Evolutionary conservation across 768 basidiomycete genomes (phyloP).

Genomic region (Lactarius quietus): DNA sequence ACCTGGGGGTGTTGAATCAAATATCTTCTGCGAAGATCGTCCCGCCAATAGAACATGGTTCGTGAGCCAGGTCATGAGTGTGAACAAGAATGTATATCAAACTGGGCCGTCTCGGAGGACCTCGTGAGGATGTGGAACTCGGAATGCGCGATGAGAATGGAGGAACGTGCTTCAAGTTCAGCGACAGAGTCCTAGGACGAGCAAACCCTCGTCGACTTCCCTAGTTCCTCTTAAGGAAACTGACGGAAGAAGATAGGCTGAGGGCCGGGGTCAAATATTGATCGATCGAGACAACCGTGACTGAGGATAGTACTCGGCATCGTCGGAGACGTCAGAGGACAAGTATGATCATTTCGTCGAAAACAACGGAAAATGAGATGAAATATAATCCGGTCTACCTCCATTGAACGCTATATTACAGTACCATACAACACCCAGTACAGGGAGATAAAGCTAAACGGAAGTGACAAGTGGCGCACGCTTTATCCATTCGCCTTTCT

Average conservation of each 20-base stretch:
- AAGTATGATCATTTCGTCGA: too few relatives aligned
- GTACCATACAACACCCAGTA: not conserved
- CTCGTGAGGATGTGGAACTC: not conserved
- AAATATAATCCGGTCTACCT: too few relatives aligned
- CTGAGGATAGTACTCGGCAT: too few relatives aligned
- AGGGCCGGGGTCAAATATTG: not conserved
- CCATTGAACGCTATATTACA: too few relatives aligned
- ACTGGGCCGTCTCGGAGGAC: not conserved
- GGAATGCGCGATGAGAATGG: not conserved
- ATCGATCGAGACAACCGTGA: too few relatives aligned
- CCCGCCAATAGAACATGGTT: not conserved
- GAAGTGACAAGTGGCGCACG: slow-evolving; percentile 40
- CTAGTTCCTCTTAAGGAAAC: not conserved
- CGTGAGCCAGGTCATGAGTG: too few relatives aligned
- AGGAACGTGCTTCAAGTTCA: not conserved
- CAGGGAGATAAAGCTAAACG: slow-evolving; percentile 23
- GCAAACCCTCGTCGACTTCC: not conserved
- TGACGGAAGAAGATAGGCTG: not conserved
- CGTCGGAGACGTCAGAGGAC: too few relatives aligned
- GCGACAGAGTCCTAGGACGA: not conserved
- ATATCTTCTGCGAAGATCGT: not conserved
- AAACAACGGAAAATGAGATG: too few relatives aligned
- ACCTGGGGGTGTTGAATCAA: not conserved
- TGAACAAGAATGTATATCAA: not conserved
- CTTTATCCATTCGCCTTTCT: slow-evolving; percentile 56